Evolutionary conservation across 352 stramenopile genomes (phyloP).

Genomic region (Phytophthora melonis): DNA sequence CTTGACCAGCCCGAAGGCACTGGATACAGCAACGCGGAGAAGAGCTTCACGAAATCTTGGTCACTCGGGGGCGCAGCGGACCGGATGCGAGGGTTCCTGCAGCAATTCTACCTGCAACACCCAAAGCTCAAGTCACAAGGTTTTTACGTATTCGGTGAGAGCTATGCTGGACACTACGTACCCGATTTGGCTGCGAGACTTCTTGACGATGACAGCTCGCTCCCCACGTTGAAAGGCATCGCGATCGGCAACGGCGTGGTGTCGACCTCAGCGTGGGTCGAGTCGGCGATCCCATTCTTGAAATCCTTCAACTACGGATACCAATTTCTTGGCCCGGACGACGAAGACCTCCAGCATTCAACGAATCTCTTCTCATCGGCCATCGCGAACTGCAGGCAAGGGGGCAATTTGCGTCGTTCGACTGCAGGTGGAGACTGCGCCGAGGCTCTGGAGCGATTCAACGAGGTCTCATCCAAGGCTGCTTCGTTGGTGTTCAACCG

Average conservation of each 20-base stretch:
- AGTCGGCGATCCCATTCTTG: constrained; percentile 66
- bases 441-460: constrained; percentile 28
- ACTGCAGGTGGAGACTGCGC: constrained; percentile 23
- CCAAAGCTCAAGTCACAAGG: constrained; percentile 48
- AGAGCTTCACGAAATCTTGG: constrained; percentile 42
- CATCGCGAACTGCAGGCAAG: constrained; percentile 21
- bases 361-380: constrained; percentile 32
- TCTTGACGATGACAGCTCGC: constrained; percentile 50
- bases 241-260: constrained; percentile 85
- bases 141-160: constrained; percentile 96
- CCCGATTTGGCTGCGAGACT: constrained; percentile 89
- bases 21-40: constrained; percentile 57
- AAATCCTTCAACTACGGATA: constrained; percentile 50
- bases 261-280: constrained; percentile 54
- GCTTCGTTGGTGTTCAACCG: constrained; percentile 16
- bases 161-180: constrained; percentile 95
- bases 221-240: constrained; percentile 77
- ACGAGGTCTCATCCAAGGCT: constrained; percentile 26
- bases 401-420: constrained; percentile 9
- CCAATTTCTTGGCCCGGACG: constrained; percentile 43
- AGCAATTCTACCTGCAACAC: constrained; percentile 63
- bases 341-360: constrained; percentile 8
- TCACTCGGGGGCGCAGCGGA: constrained; percentile 53
- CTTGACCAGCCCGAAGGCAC: constrained; percentile 95
- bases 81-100: constrained; percentile 63